Evolutionary conservation across 2,329 filamentous ascomycete genomes (phyloP).

Genomic region (Kalmusia sp.): DNA sequence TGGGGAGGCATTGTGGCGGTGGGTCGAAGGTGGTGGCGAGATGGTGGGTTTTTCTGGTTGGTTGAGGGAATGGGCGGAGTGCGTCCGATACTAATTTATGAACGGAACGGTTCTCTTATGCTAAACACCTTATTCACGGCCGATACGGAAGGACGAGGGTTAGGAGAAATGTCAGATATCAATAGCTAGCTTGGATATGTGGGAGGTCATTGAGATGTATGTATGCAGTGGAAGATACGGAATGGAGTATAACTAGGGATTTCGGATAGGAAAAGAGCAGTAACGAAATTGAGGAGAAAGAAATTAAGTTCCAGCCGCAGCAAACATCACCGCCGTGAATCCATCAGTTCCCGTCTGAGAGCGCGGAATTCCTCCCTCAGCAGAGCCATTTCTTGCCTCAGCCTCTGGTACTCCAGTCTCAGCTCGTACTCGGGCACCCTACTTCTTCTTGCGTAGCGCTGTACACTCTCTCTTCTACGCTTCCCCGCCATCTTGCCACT

Average conservation of each 20-base stretch:
- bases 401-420: constrained; percentile 14
- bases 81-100: too few relatives aligned
- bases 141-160: too few relatives aligned
- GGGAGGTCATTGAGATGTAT: background rate
- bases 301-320: background rate
- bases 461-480: background rate
- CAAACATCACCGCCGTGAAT: constrained; percentile 1
- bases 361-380: constrained; percentile 25
- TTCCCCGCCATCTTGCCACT: background rate
- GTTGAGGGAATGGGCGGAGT: too few relatives aligned
- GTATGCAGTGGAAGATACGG: background rate
- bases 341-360: constrained; percentile 23
- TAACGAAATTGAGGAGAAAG: background rate
- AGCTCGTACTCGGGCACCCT: background rate
- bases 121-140: too few relatives aligned
- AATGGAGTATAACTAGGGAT: too few relatives aligned
- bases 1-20: too few relatives aligned
- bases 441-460: constrained; percentile 2
- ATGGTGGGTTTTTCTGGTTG: too few relatives aligned
- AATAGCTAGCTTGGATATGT: too few relatives aligned
- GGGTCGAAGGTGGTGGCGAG: too few relatives aligned
- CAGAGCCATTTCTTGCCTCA: constrained; percentile 22
- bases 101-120: too few relatives aligned
- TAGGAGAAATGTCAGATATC: too few relatives aligned
- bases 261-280: too few relatives aligned